Evolutionary conservation across 2,329 filamentous ascomycete species (phyloP), one percentile per base, ranked within the genome.

Genomic region (Colletotrichum nymphaeae): DNA sequence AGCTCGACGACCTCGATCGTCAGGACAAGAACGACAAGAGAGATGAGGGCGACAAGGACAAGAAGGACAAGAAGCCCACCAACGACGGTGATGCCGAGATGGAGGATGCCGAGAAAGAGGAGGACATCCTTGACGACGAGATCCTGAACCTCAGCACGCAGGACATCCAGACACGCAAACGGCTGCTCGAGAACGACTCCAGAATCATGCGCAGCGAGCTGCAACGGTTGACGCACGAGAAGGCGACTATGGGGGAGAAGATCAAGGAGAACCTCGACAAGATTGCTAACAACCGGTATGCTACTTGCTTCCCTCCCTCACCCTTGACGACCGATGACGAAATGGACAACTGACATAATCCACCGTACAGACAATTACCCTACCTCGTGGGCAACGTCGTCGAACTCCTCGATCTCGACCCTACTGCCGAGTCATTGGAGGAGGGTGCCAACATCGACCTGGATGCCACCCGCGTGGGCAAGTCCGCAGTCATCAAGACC

Each of bases 251-350:
- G 97, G 92, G 92, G 72, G 96, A 98, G 84, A 98, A 98, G 88
- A 98, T 99, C 84, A 98, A 98, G 89, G 97, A 99, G 83, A 99
- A 99, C 81, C 87, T 94, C 80, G 97, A 99, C 78, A 99, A 99
- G 91, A 99, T 99, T 80, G 95, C 97, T 78, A 98, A 99, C 86
- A 99, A 99, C 88, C 91, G 95, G 95, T 97, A 87, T 77, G 88
- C 78, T 58, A 35, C 32, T 35, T 35, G 2, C 68, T 42, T 52
- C 58, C 46, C 55, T 65, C 5, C 6, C 16, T 55, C 57, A 32
- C 55, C 26, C 53, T 16, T 42, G 24, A 28, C 16, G 16, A 3
- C 8, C 37, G 46, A 65, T 69, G 62, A 75, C 66, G 62, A 65
- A 58, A 49, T 4, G 11, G 22, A 11, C 64, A 70, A 75, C 77